Evolutionary conservation across 176 grass and related monocot species (phyloP), one percentile per base, ranked within the genome.

Genomic region (Canna indica): DNA sequence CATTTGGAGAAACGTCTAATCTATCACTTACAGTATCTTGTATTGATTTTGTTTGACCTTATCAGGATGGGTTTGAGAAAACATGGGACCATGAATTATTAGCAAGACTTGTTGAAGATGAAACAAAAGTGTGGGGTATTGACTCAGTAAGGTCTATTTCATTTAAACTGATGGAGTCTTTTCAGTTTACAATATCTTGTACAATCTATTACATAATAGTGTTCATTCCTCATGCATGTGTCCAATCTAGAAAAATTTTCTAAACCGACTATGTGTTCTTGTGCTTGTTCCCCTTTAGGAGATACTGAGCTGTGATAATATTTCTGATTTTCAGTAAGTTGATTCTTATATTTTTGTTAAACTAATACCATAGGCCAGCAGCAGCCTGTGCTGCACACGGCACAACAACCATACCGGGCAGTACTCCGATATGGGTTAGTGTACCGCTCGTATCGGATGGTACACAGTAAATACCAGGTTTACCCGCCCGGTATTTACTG

Each of bases 21-120:
- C 2, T 65, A 38, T n/a, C 62, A 14, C 67, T 79, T 15, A 77
- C 74, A 67, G 2, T 46, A 47, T 2, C 32, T 26, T 10, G 29
- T 73, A 28, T 1, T 38, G 2, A 10, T 3, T 5, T 11, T 13
- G 76, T 24, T 28, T 73, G 16, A 78, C 73, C 45, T 65, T 79
- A 47, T 36, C 9, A 97, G 93, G 93, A 97, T 78, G 93, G 88
- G 67, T 97, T 97, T 78, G 59, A 78, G 67, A 78, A 92, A 73
- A 79, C 73, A 80, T 97, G 88, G 93, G 80, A 97, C 35, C 80
- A 80, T 87, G 59, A 77, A 36, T 56, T 97, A 72, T 61, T 97
- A 78, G 74, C 85, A 18, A 67, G 72, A 48, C 31, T 87, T 83
- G 82, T 83, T 70, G 67, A 83, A 77, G 80, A 80, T 6, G 65